Evolutionary conservation across 2,329 filamentous ascomycete genomes (phyloP).

Genomic region (Fusarium sp.): DNA sequence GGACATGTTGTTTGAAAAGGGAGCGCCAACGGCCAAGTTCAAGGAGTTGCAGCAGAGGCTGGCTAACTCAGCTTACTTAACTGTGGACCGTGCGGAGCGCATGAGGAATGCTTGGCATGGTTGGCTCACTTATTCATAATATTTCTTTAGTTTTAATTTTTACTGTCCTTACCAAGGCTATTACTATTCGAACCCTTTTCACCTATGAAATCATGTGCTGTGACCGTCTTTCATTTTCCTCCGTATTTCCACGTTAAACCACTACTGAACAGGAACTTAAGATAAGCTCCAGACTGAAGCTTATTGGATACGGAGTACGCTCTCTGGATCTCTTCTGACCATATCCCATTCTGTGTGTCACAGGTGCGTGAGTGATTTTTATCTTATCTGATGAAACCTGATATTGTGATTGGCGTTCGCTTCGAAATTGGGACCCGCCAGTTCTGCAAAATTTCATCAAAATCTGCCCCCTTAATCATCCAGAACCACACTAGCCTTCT

Average conservation of each 20-base stretch:
- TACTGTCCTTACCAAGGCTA: too few relatives aligned
- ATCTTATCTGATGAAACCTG: slow-evolving; percentile 7
- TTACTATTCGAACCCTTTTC: too few relatives aligned
- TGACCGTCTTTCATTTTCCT: too few relatives aligned
- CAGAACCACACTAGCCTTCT: slow-evolving; percentile 16
- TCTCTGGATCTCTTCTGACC: too few relatives aligned
- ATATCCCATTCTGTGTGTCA: too few relatives aligned
- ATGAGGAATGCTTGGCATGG: slow-evolving; percentile 46
- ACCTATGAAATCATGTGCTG: too few relatives aligned
- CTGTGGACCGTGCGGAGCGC: slow-evolving; percentile 30
- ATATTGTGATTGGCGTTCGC: not conserved
- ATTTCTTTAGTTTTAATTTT: not conserved
- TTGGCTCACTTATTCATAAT: slow-evolving; percentile 42
- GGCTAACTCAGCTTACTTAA: slow-evolving; percentile 37
- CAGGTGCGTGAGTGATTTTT: not conserved
- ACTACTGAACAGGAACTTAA: too few relatives aligned
- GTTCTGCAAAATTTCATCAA: slow-evolving; percentile 25
- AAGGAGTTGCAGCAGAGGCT: slow-evolving; percentile 32
- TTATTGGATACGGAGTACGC: too few relatives aligned
- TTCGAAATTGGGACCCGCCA: not conserved
- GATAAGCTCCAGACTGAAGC: too few relatives aligned
- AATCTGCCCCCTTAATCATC: slow-evolving; percentile 12
- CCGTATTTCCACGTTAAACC: too few relatives aligned
- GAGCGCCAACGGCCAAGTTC: slow-evolving; percentile 50
- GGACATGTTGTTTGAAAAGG: slow-evolving; percentile 47